A percentile compares a stretch with the other conserved stretches of the same genome.
Conservation (phyloP, 345 rosid species). For the Eucalyptus sp. region DNA sequence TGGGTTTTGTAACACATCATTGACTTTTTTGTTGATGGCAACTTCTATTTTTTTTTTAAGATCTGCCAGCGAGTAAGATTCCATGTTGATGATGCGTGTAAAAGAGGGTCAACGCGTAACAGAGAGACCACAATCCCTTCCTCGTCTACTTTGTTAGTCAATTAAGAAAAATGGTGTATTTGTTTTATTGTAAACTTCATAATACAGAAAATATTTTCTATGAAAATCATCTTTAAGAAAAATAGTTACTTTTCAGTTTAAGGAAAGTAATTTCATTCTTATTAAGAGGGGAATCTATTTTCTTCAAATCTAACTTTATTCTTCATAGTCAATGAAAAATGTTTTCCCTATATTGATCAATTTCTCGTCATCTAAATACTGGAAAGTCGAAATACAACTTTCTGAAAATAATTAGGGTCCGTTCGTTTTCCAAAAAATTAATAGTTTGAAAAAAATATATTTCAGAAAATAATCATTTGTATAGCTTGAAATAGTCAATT, state of each 20-base stretch:
- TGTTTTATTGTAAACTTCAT: neutral
- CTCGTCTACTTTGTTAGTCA: neutral
- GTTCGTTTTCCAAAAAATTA: accelerated
- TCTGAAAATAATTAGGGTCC: accelerated
- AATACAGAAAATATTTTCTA: too few species aligned
- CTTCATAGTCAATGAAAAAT: accelerated
- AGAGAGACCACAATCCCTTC: neutral
- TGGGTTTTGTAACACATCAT: neutral
- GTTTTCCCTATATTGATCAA: too few species aligned
- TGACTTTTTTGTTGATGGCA: neutral
- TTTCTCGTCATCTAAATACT: accelerated
- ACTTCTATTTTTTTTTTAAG: neutral
- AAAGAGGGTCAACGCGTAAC: neutral
- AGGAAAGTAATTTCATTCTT: too few species aligned
- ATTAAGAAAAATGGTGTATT: neutral
- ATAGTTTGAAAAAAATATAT: too few species aligned
- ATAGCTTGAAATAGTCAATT: too few species aligned
- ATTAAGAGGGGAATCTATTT: neutral
- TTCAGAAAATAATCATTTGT: neutral
- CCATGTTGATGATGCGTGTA: neutral
- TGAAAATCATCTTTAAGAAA: neutral
- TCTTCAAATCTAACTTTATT: too few species aligned
- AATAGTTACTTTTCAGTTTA: too few species aligned
- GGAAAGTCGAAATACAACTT: accelerated
- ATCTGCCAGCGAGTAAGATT: too few species aligned